phyloP scores from a whole-genome alignment of 768 basidiomycete genomes.

The Tricholoma flavovirens region DNA sequence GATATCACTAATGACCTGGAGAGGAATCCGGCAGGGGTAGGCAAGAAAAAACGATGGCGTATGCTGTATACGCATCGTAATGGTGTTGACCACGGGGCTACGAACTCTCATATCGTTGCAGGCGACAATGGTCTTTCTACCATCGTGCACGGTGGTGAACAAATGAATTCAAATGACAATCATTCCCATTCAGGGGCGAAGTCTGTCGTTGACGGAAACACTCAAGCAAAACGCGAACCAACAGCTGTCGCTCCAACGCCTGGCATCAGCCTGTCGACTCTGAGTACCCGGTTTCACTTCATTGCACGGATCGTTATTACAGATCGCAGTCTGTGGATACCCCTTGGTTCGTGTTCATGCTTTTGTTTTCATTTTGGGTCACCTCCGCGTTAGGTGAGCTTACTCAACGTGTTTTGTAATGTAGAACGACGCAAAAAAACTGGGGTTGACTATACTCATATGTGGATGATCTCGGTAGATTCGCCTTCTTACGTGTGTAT shows the following conservation, averaged over 20 bases:
- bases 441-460: conserved; percentile 33
- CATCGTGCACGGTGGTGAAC: neutral
- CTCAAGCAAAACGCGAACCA: neutral
- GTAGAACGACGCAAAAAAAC: conserved; percentile 25
- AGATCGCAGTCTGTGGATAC: conserved; percentile 44
- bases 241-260: neutral
- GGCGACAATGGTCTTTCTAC: neutral
- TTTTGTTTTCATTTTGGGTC: neutral
- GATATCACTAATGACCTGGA: neutral
- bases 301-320: conserved; percentile 40
- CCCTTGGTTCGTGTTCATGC: conserved; percentile 27
- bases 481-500: conserved; percentile 45
- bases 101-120: neutral
- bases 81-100: neutral
- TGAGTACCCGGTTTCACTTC: conserved; percentile 42
- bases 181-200: neutral
- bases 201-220: neutral
- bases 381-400: neutral
- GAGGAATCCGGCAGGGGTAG: neutral
- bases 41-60: conserved; percentile 25
- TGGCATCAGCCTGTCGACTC: neutral
- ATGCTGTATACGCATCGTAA: conserved; percentile 33
- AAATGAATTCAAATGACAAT: neutral
- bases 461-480: conserved; percentile 53
- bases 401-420: conserved; percentile 1